Evolutionary conservation across 2,329 filamentous ascomycete genomes (phyloP).

Genomic region (Diaporthe sp.): DNA sequence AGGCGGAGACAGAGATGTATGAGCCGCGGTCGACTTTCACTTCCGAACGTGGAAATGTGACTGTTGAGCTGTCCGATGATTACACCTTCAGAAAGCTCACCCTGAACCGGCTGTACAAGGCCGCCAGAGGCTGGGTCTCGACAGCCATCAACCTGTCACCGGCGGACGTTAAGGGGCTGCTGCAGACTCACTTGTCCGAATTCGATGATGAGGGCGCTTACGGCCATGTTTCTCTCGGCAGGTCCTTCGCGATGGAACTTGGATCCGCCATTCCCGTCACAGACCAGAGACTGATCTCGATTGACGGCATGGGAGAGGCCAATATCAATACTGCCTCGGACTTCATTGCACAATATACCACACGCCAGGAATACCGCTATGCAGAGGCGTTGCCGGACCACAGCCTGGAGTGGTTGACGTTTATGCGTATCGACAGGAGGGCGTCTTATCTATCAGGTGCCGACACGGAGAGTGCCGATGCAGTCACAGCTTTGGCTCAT

Average conservation of each 20-base stretch:
- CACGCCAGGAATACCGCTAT: slow-evolving; percentile 94
- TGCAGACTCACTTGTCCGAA: slow-evolving; percentile 96
- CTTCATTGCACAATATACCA: slow-evolving; percentile 97
- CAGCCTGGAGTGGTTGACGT: slow-evolving; percentile 74
- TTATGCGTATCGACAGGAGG: slow-evolving; percentile 68
- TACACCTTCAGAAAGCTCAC: slow-evolving; percentile 86
- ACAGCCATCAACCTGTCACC: slow-evolving; percentile 87
- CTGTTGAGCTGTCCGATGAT: slow-evolving; percentile 93
- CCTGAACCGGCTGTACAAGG: slow-evolving; percentile 81
- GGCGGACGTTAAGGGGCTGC: slow-evolving; percentile 91
- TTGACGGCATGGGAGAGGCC: slow-evolving; percentile 80
- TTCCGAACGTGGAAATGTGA: slow-evolving; percentile 82
- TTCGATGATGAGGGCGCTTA: slow-evolving; percentile 93
- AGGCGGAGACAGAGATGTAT: slow-evolving; percentile 95
- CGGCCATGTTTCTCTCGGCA: slow-evolving; percentile 90
- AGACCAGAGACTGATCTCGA: slow-evolving; percentile 86
- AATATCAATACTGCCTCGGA: slow-evolving; percentile 94
- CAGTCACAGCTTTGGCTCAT: slow-evolving; percentile 76
- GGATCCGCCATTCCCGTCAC: slow-evolving; percentile 87
- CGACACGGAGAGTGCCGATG: slow-evolving; percentile 69
- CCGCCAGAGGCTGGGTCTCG: slow-evolving; percentile 85
- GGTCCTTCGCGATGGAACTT: slow-evolving; percentile 95
- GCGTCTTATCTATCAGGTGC: slow-evolving; percentile 66
- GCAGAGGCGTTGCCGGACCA: slow-evolving; percentile 81
- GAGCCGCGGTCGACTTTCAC: slow-evolving; percentile 86